These are phyloP conservation scores for Vachellia pachyceras DNA, from an alignment of 306 rosid genomes.

Conservation along the genomic window DNA sequence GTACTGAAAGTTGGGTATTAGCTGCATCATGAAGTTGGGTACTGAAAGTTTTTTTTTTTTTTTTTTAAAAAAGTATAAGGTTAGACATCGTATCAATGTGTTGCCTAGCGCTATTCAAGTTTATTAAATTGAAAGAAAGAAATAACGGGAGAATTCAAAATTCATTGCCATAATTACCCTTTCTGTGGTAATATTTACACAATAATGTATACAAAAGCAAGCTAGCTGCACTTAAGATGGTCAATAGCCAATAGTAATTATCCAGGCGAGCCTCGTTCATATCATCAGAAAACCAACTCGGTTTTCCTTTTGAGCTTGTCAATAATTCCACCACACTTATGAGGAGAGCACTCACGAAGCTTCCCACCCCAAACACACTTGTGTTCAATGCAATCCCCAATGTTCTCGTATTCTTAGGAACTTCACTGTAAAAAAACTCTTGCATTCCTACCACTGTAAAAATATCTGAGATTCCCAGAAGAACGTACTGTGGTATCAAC, in stretches of 20 bases:
- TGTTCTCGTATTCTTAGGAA: constrained; percentile 80
- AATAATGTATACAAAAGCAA: constrained; percentile 58
- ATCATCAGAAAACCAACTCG: constrained; percentile 87
- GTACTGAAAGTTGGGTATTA: too few species aligned
- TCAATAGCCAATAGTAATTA: constrained; percentile 81
- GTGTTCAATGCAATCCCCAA: constrained; percentile 81
- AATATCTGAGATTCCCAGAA: constrained; percentile 84
- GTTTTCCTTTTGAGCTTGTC: constrained; percentile 55
- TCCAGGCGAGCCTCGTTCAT: constrained; percentile 82
- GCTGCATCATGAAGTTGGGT: too few species aligned
- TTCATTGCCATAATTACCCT: constrained; percentile 51
- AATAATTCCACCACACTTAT: constrained; percentile 65
- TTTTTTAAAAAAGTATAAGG: too few species aligned
- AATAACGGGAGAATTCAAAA: constrained; percentile 26
- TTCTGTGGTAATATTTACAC: constrained; percentile 58
- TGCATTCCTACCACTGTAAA: constrained; percentile 98
- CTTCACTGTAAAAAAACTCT: constrained; percentile 91
- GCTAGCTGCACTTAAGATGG: constrained; percentile 59
- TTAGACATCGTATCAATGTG: background rate
- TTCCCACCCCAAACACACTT: constrained; percentile 94
- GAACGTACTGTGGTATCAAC: constrained; percentile 87
- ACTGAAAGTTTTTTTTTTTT: too few species aligned
- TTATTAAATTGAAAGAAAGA: background rate
- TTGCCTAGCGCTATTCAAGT: background rate
- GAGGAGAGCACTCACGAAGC: constrained; percentile 83